Conservation (phyloP, 1,284 basidiomycete species). For the Rhodotorula sp. region DNA sequence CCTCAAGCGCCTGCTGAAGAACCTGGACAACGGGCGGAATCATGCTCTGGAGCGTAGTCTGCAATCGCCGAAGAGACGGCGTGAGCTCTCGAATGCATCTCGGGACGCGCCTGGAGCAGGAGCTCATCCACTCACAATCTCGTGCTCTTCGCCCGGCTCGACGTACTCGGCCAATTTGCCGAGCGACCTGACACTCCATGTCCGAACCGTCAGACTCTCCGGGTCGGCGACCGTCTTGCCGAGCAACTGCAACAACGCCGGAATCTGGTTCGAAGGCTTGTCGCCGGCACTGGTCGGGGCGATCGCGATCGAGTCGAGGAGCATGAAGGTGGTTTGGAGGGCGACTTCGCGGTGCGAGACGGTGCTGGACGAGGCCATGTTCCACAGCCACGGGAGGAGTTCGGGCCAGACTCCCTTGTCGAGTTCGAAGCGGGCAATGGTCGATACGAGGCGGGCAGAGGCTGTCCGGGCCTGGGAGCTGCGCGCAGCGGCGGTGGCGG, state of each 20-base stretch:
- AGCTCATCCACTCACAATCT: slow-evolving; percentile 64
- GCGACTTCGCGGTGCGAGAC: slow-evolving; percentile 63
- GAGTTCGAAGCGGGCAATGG: slow-evolving; percentile 88
- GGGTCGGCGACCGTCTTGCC: slow-evolving; percentile 75
- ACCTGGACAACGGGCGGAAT: slow-evolving; percentile 89
- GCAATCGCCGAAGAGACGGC: background rate
- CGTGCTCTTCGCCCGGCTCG: slow-evolving; percentile 78
- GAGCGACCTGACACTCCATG: slow-evolving; percentile 86
- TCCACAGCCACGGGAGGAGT: slow-evolving; percentile 83
- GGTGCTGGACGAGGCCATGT: slow-evolving; percentile 68
- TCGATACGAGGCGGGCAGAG: slow-evolving; percentile 85
- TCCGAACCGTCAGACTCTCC: slow-evolving; percentile 77
- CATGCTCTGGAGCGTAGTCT: slow-evolving; percentile 85
- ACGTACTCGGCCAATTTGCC: slow-evolving; percentile 87
- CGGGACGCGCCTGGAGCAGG: too few relatives aligned
- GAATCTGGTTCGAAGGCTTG: slow-evolving; percentile 73
- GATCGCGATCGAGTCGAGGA: slow-evolving; percentile 89
- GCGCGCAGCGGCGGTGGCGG: slow-evolving; percentile 42
- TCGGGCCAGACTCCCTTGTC: slow-evolving; percentile 67
- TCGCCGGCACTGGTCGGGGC: slow-evolving; percentile 40
- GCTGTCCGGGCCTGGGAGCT: slow-evolving; percentile 75
- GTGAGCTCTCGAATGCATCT: background rate
- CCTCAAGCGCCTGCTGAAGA: slow-evolving; percentile 80
- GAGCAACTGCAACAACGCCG: slow-evolving; percentile 80
- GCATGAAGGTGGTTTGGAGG: slow-evolving; percentile 64